Base-by-base conservation (phyloP, 169 alveolate species). In the Pseudocohnilembus persalinus region DNA sequence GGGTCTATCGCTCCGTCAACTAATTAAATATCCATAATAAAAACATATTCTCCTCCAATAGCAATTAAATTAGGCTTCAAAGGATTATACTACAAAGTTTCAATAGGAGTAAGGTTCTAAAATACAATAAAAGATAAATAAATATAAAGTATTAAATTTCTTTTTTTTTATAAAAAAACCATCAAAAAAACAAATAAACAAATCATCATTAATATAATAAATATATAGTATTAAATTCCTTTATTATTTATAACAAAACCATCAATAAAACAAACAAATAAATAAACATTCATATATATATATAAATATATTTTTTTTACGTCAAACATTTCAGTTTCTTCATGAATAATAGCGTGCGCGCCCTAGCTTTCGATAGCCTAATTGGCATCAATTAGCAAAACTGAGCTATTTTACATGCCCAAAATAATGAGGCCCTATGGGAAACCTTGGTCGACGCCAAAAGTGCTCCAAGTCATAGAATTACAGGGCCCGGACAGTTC, bases 41-140 rank as follows among this genome's bases (percentile, higher is more conserved):
- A 83, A 31, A 95, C 96, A 77, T 93, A 95, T 28, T 90, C 78
- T 11, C 96, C 96, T 29, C 96, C 98, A 63, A 88, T 86, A 1
- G 98, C 98, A 4, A 95, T 77, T 65, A 95, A 88, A 82, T 93
- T 91, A 34, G 89, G 90, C 73, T 88, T 92, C 74, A 89, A 91
- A 1, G 95, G 94, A 80, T 92, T 93, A 84, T 91, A 94, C 82
- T 95, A 92, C 27, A 94, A 86, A 68, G 96, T 80, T 82, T 84
- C 82, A 72, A 92, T 92, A 29, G 92, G 89, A 11, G 26, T 20
- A 11, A 20, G 20, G 20, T 49, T 49, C 68, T 49, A 49, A 49
- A 49, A 11, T 49, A 11, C 20, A 11, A 49, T 11, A 11, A 49
- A 49, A 49, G 68, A 11, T 49, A 49, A 49, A 20, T 49, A 20